These are phyloP conservation scores for Calcarisporium arbuscula DNA, from an alignment of 2,329 filamentous ascomycete genomes.

Conservation along the genomic window DNA sequence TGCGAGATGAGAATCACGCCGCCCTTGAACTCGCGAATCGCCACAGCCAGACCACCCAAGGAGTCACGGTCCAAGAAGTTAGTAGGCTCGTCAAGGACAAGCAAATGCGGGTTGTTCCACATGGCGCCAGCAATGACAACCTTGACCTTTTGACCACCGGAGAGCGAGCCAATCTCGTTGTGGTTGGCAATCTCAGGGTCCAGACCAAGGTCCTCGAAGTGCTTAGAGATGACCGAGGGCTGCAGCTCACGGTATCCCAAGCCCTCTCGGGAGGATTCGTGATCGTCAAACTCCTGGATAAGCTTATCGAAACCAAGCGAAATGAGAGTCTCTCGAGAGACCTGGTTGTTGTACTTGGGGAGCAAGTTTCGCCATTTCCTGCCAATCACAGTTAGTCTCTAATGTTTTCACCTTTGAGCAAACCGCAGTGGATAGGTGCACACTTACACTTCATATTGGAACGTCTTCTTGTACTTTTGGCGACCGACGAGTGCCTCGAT, in stretches of 20 bases:
- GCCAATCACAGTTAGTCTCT: neutral
- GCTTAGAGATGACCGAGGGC: conserved; percentile 90
- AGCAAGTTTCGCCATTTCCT: conserved; percentile 84
- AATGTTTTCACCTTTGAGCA: neutral
- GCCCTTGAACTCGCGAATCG: conserved; percentile 96
- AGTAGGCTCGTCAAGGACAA: conserved; percentile 96
- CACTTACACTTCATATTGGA: conserved; percentile 89
- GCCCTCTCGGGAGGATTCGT: conserved; percentile 97
- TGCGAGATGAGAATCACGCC: conserved; percentile 99
- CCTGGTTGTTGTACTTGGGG: conserved; percentile 87
- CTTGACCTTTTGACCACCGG: conserved; percentile 98
- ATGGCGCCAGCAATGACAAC: conserved; percentile 92
- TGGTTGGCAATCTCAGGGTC: conserved; percentile 98
- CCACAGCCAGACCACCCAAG: conserved; percentile 91
- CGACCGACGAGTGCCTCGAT: conserved; percentile 89
- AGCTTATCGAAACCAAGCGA: conserved; percentile 87
- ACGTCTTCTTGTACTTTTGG: conserved; percentile 98
- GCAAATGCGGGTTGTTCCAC: conserved; percentile 98
- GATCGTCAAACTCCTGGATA: conserved; percentile 96
- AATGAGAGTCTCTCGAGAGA: conserved; percentile 85
- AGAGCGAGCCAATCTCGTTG: conserved; percentile 94
- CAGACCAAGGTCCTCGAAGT: conserved; percentile 94
- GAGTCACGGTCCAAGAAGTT: conserved; percentile 99
- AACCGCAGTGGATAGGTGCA: neutral
- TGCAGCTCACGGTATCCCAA: conserved; percentile 91